phyloP scores from a whole-genome alignment of 2,329 filamentous ascomycete species.

The Claviceps sp. region DNA sequence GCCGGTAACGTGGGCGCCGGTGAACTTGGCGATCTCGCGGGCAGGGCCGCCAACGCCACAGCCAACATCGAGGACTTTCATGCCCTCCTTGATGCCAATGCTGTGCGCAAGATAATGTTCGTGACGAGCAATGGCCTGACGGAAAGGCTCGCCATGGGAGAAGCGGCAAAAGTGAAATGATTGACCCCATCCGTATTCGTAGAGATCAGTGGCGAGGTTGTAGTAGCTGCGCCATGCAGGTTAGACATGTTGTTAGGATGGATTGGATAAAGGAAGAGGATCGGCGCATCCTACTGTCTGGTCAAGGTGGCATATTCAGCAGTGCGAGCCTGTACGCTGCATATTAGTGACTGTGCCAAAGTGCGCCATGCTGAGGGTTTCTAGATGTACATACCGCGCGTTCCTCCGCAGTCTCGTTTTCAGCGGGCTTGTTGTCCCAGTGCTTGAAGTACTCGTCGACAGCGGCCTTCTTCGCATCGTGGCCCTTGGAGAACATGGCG shows the following conservation, averaged over 20 bases:
- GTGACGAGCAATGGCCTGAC: constrained; percentile 85
- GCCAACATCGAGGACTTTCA: constrained; percentile 89
- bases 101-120: constrained; percentile 93
- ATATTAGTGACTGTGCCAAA: constrained; percentile 7
- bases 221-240: constrained; percentile 54
- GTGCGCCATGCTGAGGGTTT: not conserved
- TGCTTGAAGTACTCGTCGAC: constrained; percentile 93
- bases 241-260: constrained; percentile 7
- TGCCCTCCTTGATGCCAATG: constrained; percentile 73
- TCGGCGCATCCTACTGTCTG: constrained; percentile 55
- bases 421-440: constrained; percentile 74
- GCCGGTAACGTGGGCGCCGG: constrained; percentile 75
- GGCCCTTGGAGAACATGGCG: constrained; percentile 77
- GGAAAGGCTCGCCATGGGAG: constrained; percentile 72
- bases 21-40: constrained; percentile 92
- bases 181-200: constrained; percentile 94
- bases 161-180: constrained; percentile 98
- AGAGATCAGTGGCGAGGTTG: constrained; percentile 89
- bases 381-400: constrained; percentile 48
- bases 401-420: constrained; percentile 68
- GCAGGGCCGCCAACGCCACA: constrained; percentile 95
- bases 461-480: constrained; percentile 60
- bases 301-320: constrained; percentile 89
- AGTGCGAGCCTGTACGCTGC: constrained; percentile 48
- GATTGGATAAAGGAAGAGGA: not conserved